Evolutionary conservation across 768 basidiomycete species (phyloP), one percentile per base, ranked within the genome.

Genomic region (Lentinula boryana): DNA sequence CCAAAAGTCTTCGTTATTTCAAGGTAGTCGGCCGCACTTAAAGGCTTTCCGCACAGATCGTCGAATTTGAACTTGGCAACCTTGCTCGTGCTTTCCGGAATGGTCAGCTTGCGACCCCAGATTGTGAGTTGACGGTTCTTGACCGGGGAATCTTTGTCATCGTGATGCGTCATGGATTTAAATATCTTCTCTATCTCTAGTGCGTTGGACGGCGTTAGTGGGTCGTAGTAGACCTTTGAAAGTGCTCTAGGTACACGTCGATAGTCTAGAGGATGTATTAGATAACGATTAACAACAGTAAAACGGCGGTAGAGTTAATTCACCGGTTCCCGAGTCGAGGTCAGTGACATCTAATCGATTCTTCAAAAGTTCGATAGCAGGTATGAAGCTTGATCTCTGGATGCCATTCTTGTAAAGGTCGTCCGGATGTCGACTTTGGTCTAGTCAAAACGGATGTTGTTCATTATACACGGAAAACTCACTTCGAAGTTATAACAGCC

Each of bases 341-440:
- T 98, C 94, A 0, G 90, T 91, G 13, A 98, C 88, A 52, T 89
- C 84, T 63, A 97, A 95, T 13, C 81, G 85, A 0, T 84, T 74
- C 76, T 97, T 98, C 65, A 99, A 83, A 32, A 98, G 81, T 52
- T 98, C 91, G 62, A 99, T 98, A 31, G 94, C 88, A 9, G 97
- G 97, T 50, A 98, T 69, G 75, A 99, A 99, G 68, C 93, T 95
- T 4, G 89, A 84, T 3, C 97, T 84, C 71, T 99, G 97, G 46
- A 99, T 97, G 0, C 97, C 97, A 64, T 98, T 98, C 83, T 96
- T 95, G 79, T 99, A 99, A 1, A 99, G 80, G 33, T 98, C 93
- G 67, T 98, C 90, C 2, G 97, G 97, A 70, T 97, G 94, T 62
- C 97, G 97, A 75, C 96, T 99, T 66, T 1, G 15, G 23, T 12